Evolutionary conservation across 768 basidiomycete species (phyloP), one percentile per base, ranked within the genome.

Genomic region (Leucosporidium creatinivorum): DNA sequence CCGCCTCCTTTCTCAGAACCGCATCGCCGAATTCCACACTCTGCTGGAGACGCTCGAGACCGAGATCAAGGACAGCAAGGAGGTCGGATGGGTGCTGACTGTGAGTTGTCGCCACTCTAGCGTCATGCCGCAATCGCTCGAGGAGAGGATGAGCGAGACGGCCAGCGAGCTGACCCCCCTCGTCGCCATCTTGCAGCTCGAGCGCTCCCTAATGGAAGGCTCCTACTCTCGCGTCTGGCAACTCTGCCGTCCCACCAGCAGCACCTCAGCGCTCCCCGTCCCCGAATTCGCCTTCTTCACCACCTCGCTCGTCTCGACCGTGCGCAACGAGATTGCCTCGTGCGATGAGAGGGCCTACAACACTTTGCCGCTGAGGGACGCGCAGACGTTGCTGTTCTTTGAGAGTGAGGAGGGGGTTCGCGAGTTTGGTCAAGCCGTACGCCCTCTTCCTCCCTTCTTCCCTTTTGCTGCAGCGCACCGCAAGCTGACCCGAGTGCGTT

Each of bases 151-250:
- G n/a, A n/a, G n/a, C n/a, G n/a, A n/a, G n/a, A n/a, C n/a, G 10
- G 31, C 13, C 19, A 17, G 26, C 25, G 62, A 69, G 10, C 66
- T 77, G 19, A 69, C 73, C 31, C 66, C 70, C 19, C 89, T 88
- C 77, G 84, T 85, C 9, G 91, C 82, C 77, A 85, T 93, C 33
- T 33, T 75, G 83, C 84, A 93, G 77, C 85, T 93, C 68, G 94
- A 99, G 78, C 83, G 89, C 59, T 97, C 93, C 90, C 83, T 98
- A 55, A 99, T 99, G 94, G 94, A 98, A 78, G 94, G 94, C 49
- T 89, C 89, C 75, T 99, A 98, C 78, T 91, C 90, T 79, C 94
- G 94, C 78, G 94, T 97, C 17, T 99, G 93, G 90, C 86, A 89
- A 75, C 93, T 93, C 48, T 85, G 93, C 72, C 62, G 56, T 31